Evolutionary conservation across 2,329 filamentous ascomycete genomes (phyloP), one percentile per base, ranked within the genome.

Genomic region (Salinomyces thailandicus): DNA sequence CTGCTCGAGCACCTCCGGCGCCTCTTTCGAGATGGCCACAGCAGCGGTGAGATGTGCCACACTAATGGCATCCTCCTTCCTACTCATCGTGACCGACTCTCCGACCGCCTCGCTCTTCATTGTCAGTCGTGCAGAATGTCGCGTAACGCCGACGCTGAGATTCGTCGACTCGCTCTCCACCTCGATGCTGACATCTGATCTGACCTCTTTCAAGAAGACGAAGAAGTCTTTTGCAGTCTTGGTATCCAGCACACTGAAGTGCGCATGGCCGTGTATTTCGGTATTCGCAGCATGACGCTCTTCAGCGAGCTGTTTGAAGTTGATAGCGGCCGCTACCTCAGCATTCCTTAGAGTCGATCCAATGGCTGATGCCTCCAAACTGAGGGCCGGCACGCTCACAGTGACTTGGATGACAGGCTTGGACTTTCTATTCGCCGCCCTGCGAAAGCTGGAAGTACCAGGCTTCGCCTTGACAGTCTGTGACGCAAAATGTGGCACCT

Each of bases 261-360:
- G 52, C 28, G 53, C 54, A 17, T 52, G 36, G 49, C 11, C 27
- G 8, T 30, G 27, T 30, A 30, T 7, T 7, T 30, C 14, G 8
- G 11, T 12, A 14, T 16, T 30, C 14, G 27, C 27, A 9, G 14
- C 27, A 16, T 58, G 53, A 39, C 52, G 53, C 40, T 51, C 48
- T 30, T 36, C 63, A 60, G 2, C 58, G 59, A 36, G 55, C 29
- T 18, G 51, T 43, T 65, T 66, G 46, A 66, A 66, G 9, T 50
- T 48, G 3, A 62, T 37, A 17, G 51, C 54, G 17, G 62, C 64
- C 8, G 54, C 50, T 20, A 53, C 47, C 39, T 64, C 59, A 1
- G 61, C 61, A 9, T 37, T 37, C 12, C 38, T 39, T 8, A 53
- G 32, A 14, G 52, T 47, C 8, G 41, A 38, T 4, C 51, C 58